phyloP scores from a whole-genome alignment of 2,329 filamentous ascomycete genomes.

The Pyrenophora tritici-repentis region DNA sequence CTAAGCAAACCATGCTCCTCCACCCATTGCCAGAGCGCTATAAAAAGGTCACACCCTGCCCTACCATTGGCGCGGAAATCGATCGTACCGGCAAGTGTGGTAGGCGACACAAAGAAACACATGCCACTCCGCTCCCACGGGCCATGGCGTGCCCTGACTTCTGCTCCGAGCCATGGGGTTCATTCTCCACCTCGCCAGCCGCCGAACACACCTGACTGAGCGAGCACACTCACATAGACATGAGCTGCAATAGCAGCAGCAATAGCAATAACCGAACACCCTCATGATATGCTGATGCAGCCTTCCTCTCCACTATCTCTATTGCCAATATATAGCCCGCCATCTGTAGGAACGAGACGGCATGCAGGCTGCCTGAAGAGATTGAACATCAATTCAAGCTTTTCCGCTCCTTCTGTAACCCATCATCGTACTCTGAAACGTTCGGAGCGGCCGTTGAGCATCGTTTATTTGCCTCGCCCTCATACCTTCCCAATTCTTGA shows the following conservation, averaged over 20 bases:
- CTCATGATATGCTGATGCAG: not conserved
- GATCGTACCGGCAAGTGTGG: conserved; percentile 15
- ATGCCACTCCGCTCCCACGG: conserved; percentile 24
- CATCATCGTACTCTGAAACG: conserved; percentile 9
- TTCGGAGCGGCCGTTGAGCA: conserved; percentile 7
- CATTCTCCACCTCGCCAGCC: not conserved
- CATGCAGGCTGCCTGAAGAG: not conserved
- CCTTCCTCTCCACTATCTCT: not conserved
- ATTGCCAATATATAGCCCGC: conserved; percentile 10
- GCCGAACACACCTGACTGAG: conserved; percentile 1
- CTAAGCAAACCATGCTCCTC: conserved; percentile 9
- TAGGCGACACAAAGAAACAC: conserved; percentile 31
- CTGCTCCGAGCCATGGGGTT: conserved; percentile 5
- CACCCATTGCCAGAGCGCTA: conserved; percentile 22
- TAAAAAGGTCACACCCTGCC: conserved; percentile 30
- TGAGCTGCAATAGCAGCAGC: not conserved
- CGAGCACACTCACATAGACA: not conserved
- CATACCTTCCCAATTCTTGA: no score
- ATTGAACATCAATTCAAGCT: not conserved
- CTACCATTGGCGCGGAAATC: conserved; percentile 24
- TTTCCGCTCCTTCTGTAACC: not conserved
- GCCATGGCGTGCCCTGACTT: conserved; percentile 15
- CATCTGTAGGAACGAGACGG: not conserved
- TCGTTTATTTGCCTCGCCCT: no score
- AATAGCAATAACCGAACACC: not conserved